Evolutionary conservation across 2,329 filamentous ascomycete species (phyloP).

Genomic region (Chrysoporthe puriensis): DNA sequence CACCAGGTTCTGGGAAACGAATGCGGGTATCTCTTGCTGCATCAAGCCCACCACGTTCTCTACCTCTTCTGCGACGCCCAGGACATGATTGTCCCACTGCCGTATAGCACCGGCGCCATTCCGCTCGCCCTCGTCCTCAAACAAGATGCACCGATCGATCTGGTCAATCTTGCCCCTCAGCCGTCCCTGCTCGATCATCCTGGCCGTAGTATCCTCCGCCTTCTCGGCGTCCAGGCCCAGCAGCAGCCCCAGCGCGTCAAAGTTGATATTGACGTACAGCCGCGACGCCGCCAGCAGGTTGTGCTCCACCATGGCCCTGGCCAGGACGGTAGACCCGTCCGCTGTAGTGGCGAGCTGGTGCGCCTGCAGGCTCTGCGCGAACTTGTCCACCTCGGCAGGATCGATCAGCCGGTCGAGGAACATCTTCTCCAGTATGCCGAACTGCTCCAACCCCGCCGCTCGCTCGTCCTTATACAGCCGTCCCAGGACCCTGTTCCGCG

Average conservation of each 20-base stretch:
- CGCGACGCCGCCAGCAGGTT: constrained; percentile 86
- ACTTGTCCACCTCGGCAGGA: constrained; percentile 81
- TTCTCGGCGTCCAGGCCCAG: constrained; percentile 78
- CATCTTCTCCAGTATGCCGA: constrained; percentile 94
- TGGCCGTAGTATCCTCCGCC: constrained; percentile 88
- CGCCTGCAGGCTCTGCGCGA: constrained; percentile 76
- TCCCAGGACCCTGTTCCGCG: constrained; percentile 77
- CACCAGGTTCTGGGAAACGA: constrained; percentile 29
- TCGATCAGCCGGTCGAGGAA: constrained; percentile 86
- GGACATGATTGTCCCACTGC: constrained; percentile 88
- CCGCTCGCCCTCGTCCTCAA: constrained; percentile 71
- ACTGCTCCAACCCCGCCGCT: constrained; percentile 74
- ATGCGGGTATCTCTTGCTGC: constrained; percentile 76
- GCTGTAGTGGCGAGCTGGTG: constrained; percentile 90
- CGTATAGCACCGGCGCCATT: constrained; percentile 72
- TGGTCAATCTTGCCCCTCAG: constrained; percentile 91
- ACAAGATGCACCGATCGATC: constrained; percentile 85
- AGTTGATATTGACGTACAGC: constrained; percentile 76
- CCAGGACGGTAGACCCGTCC: constrained; percentile 90
- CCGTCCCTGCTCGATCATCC: constrained; percentile 95
- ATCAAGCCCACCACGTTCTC: constrained; percentile 83
- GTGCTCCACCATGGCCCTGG: constrained; percentile 93
- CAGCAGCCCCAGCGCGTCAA: constrained; percentile 74
- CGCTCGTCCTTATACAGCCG: constrained; percentile 94
- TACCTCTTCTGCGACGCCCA: constrained; percentile 84